phyloP scores from a whole-genome alignment of 352 stramenopile species.

The Phytophthora parvispora region DNA sequence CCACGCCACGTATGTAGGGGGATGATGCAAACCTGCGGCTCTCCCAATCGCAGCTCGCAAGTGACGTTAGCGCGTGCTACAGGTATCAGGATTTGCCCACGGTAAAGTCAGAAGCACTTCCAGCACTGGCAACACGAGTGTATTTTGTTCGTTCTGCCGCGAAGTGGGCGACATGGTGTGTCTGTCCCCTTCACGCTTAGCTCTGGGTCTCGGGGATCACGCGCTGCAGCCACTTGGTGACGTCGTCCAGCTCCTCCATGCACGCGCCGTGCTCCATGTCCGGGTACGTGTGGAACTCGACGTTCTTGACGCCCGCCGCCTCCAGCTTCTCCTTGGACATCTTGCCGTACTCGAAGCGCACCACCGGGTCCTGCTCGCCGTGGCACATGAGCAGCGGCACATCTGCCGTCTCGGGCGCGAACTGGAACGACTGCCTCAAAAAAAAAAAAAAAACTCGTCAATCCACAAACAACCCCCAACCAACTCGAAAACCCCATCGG shows the following conservation, averaged over 20 bases:
- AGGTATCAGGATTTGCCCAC: background rate
- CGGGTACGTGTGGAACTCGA: constrained; percentile 75
- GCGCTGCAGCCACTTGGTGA: constrained; percentile 69
- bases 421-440: constrained; percentile 48
- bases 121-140: background rate
- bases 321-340: constrained; percentile 73
- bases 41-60: background rate
- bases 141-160: background rate
- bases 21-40: constrained; percentile 30
- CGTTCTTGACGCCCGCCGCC: constrained; percentile 52
- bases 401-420: constrained; percentile 58
- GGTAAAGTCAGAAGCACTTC: background rate
- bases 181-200: background rate
- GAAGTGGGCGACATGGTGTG: no score
- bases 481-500: background rate
- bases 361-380: constrained; percentile 71
- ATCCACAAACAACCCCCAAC: background rate
- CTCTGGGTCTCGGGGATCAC: constrained; percentile 48
- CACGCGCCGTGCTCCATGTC: constrained; percentile 74
- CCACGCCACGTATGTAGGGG: no score
- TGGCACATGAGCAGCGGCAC: constrained; percentile 87
- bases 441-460: background rate
- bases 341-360: constrained; percentile 70
- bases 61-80: background rate
- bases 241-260: constrained; percentile 76